phyloP scores from a whole-genome alignment of 345 rosid species.

The Clausena lansium region DNA sequence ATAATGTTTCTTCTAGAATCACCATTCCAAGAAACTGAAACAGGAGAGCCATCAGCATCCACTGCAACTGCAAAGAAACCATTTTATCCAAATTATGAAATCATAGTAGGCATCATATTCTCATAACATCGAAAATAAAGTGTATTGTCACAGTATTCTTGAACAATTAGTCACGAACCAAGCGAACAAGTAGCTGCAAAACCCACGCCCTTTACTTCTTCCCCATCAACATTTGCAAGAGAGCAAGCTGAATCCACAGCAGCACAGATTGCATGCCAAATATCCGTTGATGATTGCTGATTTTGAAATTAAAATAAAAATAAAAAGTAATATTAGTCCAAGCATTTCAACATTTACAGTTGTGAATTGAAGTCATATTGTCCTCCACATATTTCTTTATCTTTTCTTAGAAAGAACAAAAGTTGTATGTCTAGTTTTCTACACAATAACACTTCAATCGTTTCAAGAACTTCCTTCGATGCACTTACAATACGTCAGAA shows the following conservation, averaged over 20 bases:
- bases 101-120: neutral
- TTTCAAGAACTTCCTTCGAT: neutral
- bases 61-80: conserved; percentile 67
- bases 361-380: neutral
- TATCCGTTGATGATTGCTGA: conserved; percentile 99
- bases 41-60: conserved; percentile 92
- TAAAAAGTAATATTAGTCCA: neutral
- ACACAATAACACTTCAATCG: neutral
- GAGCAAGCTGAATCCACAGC: conserved; percentile 77
- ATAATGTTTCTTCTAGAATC: conserved; percentile 91
- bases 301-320: conserved; percentile 3
- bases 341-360: neutral
- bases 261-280: conserved; percentile 96
- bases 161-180: conserved; percentile 45
- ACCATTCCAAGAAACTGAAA: conserved; percentile 95
- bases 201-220: conserved; percentile 73
- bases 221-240: conserved; percentile 61
- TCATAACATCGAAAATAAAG: neutral
- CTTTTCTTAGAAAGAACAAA: neutral
- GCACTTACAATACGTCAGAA: neutral
- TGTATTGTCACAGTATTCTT: neutral
- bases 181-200: conserved; percentile 97
- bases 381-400: neutral
- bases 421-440: neutral
- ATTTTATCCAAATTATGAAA: neutral